Conservation (phyloP, 1,139 yeast species). For the Geotrichum cucujoidarum region DNA sequence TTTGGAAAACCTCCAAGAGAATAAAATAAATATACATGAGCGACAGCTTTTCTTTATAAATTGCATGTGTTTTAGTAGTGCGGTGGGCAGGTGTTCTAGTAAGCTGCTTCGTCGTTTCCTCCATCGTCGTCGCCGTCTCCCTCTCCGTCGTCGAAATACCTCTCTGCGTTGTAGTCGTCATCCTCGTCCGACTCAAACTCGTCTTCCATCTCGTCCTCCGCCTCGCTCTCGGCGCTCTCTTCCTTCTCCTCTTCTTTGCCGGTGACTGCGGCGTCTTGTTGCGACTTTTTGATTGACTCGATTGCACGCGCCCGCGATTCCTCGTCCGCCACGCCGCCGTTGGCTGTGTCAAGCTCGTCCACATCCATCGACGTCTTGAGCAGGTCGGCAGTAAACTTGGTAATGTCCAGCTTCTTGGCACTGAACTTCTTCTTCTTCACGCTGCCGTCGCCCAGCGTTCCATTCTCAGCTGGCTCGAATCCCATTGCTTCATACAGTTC, state of each 20-base stretch:
- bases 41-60: too few relatives aligned
- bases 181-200: constrained; percentile 77
- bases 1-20: neutral
- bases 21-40: neutral
- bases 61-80: too few relatives aligned
- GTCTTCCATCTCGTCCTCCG: constrained; percentile 70
- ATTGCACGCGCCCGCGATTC: constrained; percentile 26
- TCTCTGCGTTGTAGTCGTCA: constrained; percentile 64
- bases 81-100: constrained; percentile 36
- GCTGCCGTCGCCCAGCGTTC: constrained; percentile 34
- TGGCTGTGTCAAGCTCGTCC: constrained; percentile 59
- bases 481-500: constrained; percentile 79
- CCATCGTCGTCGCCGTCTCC: constrained; percentile 45
- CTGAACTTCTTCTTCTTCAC: constrained; percentile 26
- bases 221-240: constrained; percentile 51
- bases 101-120: constrained; percentile 62
- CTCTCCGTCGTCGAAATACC: constrained; percentile 47
- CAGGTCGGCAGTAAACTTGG: constrained; percentile 32
- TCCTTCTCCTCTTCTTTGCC: constrained; percentile 50
- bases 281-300: constrained; percentile 20
- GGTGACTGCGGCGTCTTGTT: constrained; percentile 37
- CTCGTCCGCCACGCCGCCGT: constrained; percentile 35
- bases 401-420: constrained; percentile 26
- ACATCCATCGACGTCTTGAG: constrained; percentile 40
- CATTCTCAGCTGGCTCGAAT: constrained; percentile 46